Percentiles rank a stretch among this genome's conserved stretches.
Evolutionary conservation across 352 stramenopile species (phyloP).

Genomic region (Globisporangium solare): DNA sequence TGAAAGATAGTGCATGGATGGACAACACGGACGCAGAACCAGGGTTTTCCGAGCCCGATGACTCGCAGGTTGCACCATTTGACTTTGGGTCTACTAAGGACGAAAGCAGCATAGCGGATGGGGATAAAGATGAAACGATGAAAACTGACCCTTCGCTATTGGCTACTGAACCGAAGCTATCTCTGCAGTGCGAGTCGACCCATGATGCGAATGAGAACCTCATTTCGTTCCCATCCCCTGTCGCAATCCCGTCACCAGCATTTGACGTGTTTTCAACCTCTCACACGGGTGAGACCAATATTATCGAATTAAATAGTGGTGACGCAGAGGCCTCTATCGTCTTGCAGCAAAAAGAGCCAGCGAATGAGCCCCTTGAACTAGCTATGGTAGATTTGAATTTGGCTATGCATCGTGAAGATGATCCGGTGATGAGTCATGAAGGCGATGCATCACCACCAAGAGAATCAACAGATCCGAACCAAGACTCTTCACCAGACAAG

Average conservation of each 20-base stretch:
- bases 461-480: not conserved
- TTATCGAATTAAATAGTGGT: too few species aligned
- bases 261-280: conserved; percentile 13
- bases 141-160: not conserved
- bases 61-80: not conserved
- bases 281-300: too few species aligned
- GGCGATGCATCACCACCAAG: not conserved
- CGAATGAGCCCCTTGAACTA: not conserved
- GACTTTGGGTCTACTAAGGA: not conserved
- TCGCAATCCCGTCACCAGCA: conserved; percentile 7
- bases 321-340: not conserved
- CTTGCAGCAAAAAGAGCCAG: not conserved
- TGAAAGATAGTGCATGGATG: not conserved
- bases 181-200: not conserved
- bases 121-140: not conserved
- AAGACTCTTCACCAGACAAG: not conserved
- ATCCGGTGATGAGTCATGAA: too few species aligned
- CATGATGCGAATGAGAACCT: conserved; percentile 12
- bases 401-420: not conserved
- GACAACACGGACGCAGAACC: conserved; percentile 4
- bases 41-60: conserved; percentile 1
- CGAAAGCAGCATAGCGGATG: not conserved
- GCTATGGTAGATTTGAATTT: not conserved
- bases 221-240: conserved; percentile 40
- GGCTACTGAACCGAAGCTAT: not conserved